A percentile compares a stretch with the other conserved stretches of the same genome.
Conservation (phyloP, 2,329 filamentous ascomycete genomes). For the Epichloe sp. region DNA sequence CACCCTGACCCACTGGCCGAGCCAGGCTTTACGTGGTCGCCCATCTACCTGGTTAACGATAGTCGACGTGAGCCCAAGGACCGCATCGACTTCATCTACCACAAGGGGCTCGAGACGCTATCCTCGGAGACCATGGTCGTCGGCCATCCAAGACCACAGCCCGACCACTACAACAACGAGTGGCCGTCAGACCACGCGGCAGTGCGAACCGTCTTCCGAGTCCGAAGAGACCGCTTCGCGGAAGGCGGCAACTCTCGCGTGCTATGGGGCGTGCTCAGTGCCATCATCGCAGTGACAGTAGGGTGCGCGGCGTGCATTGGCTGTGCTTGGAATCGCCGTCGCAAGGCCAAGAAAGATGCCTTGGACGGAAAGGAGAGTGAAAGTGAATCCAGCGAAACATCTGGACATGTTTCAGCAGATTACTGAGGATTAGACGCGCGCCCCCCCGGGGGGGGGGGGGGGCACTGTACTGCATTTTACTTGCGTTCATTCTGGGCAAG, state of each 20-base stretch:
- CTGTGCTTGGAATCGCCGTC: not conserved
- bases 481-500: not conserved
- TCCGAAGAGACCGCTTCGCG: not conserved
- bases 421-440: not conserved
- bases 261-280: not conserved
- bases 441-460: not conserved
- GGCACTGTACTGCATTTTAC: no score
- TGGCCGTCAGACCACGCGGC: constrained; percentile 29
- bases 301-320: not conserved
- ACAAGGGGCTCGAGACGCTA: constrained; percentile 22
- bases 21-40: constrained; percentile 28
- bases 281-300: not conserved
- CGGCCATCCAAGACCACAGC: constrained; percentile 20
- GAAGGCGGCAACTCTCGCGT: not conserved
- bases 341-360: not conserved
- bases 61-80: constrained; percentile 24
- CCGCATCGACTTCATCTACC: constrained; percentile 30
- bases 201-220: constrained; percentile 18
- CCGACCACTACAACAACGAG: constrained; percentile 24
- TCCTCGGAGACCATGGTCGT: constrained; percentile 19
- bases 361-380: not conserved
- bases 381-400: not conserved
- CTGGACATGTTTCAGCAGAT: not conserved
- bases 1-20: constrained; percentile 21
- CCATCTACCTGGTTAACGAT: constrained; percentile 21